Percentiles rank a stretch among this genome's conserved stretches.
phyloP scores from a whole-genome alignment of 495 filamentous ascomycete genomes.

The Penicillium mononematosum region DNA sequence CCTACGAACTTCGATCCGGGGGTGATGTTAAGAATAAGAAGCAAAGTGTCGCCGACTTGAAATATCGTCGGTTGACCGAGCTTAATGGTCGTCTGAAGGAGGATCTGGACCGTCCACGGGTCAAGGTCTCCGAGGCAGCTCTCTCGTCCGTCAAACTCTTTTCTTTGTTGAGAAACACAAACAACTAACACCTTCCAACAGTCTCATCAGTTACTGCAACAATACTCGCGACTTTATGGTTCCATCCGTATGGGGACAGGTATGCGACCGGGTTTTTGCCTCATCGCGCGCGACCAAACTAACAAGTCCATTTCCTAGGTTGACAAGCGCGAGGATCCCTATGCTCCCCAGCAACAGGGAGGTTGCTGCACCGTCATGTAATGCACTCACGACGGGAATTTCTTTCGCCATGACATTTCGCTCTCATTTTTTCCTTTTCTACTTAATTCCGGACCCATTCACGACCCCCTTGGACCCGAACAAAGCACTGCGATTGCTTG shows the following conservation, averaged over 20 bases:
- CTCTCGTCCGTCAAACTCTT: slow-evolving; percentile 67
- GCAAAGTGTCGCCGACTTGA: slow-evolving; percentile 98
- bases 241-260: slow-evolving; percentile 90
- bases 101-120: slow-evolving; percentile 89
- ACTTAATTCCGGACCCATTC: slow-evolving; percentile 28
- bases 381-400: slow-evolving; percentile 38
- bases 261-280: slow-evolving; percentile 46
- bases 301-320: slow-evolving; percentile 47
- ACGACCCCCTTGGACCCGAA: slow-evolving; percentile 23
- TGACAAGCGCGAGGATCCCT: slow-evolving; percentile 91
- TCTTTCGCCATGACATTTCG: slow-evolving; percentile 37
- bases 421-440: slow-evolving; percentile 22
- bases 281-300: slow-evolving; percentile 19
- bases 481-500: slow-evolving; percentile 21
- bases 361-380: slow-evolving; percentile 96
- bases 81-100: slow-evolving; percentile 92
- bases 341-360: slow-evolving; percentile 85
- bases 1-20: slow-evolving; percentile 57
- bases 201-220: slow-evolving; percentile 94
- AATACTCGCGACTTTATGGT: slow-evolving; percentile 99
- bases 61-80: slow-evolving; percentile 92
- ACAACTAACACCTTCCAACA: slow-evolving; percentile 36
- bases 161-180: neutral
- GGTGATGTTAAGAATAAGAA: slow-evolving; percentile 90
- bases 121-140: slow-evolving; percentile 91